Base-by-base conservation (phyloP, 805 yeast genomes). In the Candida railenensis region DNA sequence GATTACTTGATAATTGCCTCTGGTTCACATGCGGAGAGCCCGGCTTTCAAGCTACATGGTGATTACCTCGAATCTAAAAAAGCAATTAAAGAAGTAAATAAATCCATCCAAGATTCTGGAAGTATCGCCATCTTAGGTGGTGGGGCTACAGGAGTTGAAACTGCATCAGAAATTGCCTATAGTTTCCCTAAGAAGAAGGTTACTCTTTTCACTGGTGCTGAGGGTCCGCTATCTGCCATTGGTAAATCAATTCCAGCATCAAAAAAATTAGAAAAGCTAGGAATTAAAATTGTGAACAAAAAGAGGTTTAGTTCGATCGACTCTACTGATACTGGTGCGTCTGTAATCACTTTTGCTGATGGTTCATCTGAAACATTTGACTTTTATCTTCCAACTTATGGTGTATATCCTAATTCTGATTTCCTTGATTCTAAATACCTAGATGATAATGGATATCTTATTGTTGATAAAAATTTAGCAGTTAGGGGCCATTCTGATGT, bases 141-240 rank as follows among this genome's bases (percentile, higher is more conserved):
- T 16, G 73, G 73, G n/a, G 48, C 63, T 18, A 63, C 73, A 14
- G 73, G 73, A 3, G 71, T 69, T 9, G 76, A 71, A 48, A 39
- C 56, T 11, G 65, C 72, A 5, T 73, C 70, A 9, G 77, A 71
- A 45, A 53, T 71, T 28, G 73, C 63, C 2, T 47, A 30, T 16
- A 43, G 36, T 12, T 58, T 44, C 39, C 53, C 56, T 11, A 42
- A 43, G 4, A 40, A 45, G 16, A 37, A 56, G 9, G 63, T 67
- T 18, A 57, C 59, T 12, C 52, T 67, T 36, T 62, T 56, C 51
- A 57, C 68, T 14, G 67, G 66, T 30, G 20, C 57, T 33, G 14
- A 42, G 30, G 53, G 45, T 20, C 63, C 65, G 3, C 46, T 55
- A 45, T 22, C 39, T 16, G 34, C 22, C 1, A 47, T 59, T 32